Evolutionary conservation across 2,329 filamentous ascomycete genomes (phyloP), one percentile per base, ranked within the genome.

Genomic region (Lachnum nothofagi): DNA sequence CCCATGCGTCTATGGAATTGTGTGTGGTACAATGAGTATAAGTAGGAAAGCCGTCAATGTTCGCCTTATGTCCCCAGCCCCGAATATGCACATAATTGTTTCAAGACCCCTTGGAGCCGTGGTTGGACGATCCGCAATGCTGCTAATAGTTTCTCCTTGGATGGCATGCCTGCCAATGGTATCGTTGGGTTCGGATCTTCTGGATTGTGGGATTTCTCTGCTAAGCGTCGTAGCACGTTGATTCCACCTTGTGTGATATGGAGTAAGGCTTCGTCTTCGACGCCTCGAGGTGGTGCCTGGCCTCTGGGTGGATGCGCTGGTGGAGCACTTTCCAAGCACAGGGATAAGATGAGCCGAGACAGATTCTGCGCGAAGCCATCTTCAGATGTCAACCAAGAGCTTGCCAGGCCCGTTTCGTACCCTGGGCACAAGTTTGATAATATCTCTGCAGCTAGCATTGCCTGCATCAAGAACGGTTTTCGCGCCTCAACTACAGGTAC

Each of bases 381-480:
- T 35, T 85, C 82, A 3, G 87, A 89, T 33, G 84, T 81, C 6
- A 97, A 77, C 91, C 93, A 97, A 0, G 79, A 75, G 48, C 81
- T 80, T 3, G 91, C 85, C 6, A 96, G 70, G 3, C 80, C 78
- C 14, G 77, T 78, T 56, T 94, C 89, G n/a, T 80, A 76, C 4
- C 78, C 78, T 2, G 85, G 85, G 3, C 82, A 80, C 10, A 96
- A 74, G 8, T 83, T 83, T 0, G 89, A 82, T 3, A 97, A 71
- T 44, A 97, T 94, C 58, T 97, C 91, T 0, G 89, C 91, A 1
- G 90, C 87, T 5, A 97, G 75, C 60, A 97, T 80, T 1, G 90
- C 91, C 69, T 98, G 93, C 78, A 95, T 93, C 9, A 98, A 72
- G 61, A 89, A 85, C 0, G 93, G 86, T 67, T 95, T 95, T 48